A percentile compares a stretch with the other conserved stretches of the same genome.
These are phyloP conservation scores for Periconia digitata DNA, from an alignment of 2,329 filamentous ascomycete species.

Conservation along the genomic window DNA sequence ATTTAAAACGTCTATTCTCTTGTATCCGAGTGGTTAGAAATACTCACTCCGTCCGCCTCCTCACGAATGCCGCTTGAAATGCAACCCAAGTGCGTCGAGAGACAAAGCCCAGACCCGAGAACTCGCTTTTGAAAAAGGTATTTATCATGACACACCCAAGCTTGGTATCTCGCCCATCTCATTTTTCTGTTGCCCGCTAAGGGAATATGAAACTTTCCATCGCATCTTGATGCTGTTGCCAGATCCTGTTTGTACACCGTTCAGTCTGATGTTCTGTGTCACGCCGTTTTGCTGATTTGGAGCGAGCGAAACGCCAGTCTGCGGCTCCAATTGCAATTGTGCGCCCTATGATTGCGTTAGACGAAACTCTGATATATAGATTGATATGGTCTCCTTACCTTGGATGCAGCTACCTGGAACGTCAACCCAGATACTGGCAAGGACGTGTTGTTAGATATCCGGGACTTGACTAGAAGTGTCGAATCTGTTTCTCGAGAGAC, in stretches of 20 bases:
- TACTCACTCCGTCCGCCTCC: not conserved
- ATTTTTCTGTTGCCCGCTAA: slow-evolving; percentile 66
- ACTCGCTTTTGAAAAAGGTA: not conserved
- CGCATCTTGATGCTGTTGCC: slow-evolving; percentile 84
- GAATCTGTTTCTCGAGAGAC: slow-evolving; percentile 61
- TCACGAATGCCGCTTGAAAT: not conserved
- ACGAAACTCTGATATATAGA: not conserved
- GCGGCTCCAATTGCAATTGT: slow-evolving; percentile 78
- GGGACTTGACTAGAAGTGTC: slow-evolving; percentile 69
- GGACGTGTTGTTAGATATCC: slow-evolving; percentile 80
- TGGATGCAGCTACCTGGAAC: slow-evolving; percentile 91
- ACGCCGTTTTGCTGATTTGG: slow-evolving; percentile 76
- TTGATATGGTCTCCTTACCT: slow-evolving; percentile 56
- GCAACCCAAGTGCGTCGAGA: not conserved
- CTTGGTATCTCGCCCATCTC: slow-evolving; percentile 85
- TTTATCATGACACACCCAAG: slow-evolving; percentile 68
- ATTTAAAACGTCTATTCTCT: not conserved
- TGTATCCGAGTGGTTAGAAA: not conserved
- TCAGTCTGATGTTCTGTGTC: slow-evolving; percentile 76
- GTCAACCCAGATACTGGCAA: slow-evolving; percentile 77
- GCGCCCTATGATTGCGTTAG: slow-evolving; percentile 62
- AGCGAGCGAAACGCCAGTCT: slow-evolving; percentile 74
- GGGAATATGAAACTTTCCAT: slow-evolving; percentile 81
- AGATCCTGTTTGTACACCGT: slow-evolving; percentile 70
- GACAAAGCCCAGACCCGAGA: not conserved